phyloP scores from a whole-genome alignment of 73 alveolate species.

The Blepharisma stoltei region DNA sequence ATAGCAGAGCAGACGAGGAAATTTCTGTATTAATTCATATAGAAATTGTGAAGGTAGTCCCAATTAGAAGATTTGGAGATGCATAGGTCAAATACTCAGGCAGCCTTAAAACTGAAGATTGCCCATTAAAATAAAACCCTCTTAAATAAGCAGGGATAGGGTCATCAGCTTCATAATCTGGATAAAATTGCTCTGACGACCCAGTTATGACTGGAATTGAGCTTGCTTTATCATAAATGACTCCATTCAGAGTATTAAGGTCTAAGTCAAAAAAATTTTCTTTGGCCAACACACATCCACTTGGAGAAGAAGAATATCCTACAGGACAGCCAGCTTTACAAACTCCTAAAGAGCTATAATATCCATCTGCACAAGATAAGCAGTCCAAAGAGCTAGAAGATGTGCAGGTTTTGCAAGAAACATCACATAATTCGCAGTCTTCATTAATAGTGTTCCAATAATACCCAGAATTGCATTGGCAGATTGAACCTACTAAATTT shows the following conservation, averaged over 20 bases:
- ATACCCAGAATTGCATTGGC: conserved; percentile 4
- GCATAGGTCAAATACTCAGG: neutral
- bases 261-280: neutral
- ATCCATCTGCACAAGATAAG: neutral
- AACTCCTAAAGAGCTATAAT: neutral
- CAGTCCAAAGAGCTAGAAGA: neutral
- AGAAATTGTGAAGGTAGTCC: too few species aligned
- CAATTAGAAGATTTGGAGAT: neutral
- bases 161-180: neutral
- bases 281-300: neutral
- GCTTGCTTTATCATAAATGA: neutral
- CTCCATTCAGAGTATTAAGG: neutral
- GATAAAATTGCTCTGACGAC: neutral
- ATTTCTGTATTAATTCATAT: too few species aligned
- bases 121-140: neutral
- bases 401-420: neutral
- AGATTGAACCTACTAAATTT: neutral
- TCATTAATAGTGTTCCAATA: neutral
- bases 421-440: neutral
- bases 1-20: too few species aligned
- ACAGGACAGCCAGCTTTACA: neutral
- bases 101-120: neutral
- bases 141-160: neutral
- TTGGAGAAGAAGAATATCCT: neutral
- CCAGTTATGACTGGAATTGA: conserved; percentile 3